Evolutionary conservation across 116 monocot genomes (phyloP).

Genomic region (Trichopus zeylanicus): DNA sequence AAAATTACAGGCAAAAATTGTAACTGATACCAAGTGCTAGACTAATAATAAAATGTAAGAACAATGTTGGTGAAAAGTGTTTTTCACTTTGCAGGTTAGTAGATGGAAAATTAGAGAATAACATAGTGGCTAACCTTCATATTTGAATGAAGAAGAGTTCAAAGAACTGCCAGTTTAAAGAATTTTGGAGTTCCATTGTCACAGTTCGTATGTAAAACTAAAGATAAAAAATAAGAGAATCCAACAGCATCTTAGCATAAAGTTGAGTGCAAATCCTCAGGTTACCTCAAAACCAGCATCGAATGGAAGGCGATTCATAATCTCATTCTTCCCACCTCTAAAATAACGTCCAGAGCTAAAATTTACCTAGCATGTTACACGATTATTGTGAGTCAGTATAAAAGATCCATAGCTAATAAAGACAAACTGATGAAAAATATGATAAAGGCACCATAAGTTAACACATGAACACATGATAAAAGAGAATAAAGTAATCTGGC

Average conservation of each 20-base stretch:
- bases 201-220: neutral
- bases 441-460: neutral
- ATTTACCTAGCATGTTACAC: slow-evolving; percentile 54
- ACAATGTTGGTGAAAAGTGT: too few species aligned
- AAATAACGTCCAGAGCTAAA: slow-evolving; percentile 98
- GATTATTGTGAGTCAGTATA: neutral
- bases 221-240: neutral
- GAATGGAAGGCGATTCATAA: slow-evolving; percentile 59
- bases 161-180: too few species aligned
- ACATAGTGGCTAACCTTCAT: too few species aligned
- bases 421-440: neutral
- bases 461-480: too few species aligned
- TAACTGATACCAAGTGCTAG: too few species aligned
- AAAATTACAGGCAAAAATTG: too few species aligned
- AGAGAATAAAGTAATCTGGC: neutral
- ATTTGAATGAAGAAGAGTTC: too few species aligned
- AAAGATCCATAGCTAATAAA: neutral
- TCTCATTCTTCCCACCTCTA: slow-evolving; percentile 39
- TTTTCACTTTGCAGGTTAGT: too few species aligned
- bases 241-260: neutral
- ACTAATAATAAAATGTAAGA: too few species aligned
- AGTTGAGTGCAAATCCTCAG: neutral
- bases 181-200: too few species aligned
- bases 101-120: too few species aligned
- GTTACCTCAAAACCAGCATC: slow-evolving; percentile 98